These are phyloP conservation scores for Akebia trifoliata DNA, from an alignment of 164 flowering plant genomes.

Conservation along the genomic window DNA sequence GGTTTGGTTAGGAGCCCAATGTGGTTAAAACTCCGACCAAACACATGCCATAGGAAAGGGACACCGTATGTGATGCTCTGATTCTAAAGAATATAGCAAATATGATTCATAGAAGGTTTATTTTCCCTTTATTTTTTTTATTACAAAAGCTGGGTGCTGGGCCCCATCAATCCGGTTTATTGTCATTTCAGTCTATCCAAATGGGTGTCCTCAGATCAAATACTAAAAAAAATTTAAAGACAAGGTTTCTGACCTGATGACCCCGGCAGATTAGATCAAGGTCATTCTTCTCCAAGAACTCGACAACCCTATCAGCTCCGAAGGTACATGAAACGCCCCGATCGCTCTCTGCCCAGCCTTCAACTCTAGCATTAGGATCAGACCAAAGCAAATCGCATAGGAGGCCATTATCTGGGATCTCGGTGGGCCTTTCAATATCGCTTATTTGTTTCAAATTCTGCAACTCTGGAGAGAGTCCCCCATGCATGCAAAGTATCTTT, in stretches of 20 bases:
- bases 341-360: conserved; percentile 53
- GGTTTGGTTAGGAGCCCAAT: too few relatives aligned
- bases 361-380: conserved; percentile 41
- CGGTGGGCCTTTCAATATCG: conserved; percentile 46
- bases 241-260: conserved; percentile 39
- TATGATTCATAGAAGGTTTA: too few relatives aligned
- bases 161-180: too few relatives aligned
- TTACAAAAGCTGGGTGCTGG: too few relatives aligned
- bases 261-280: conserved; percentile 61
- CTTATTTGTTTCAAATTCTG: conserved; percentile 37
- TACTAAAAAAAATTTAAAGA: not conserved
- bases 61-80: too few relatives aligned
- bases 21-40: too few relatives aligned
- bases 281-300: conserved; percentile 47
- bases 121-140: too few relatives aligned
- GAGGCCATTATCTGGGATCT: conserved; percentile 53
- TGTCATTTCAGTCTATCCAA: not conserved
- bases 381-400: conserved; percentile 60
- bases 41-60: too few relatives aligned
- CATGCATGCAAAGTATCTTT: conserved; percentile 58
- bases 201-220: too few relatives aligned
- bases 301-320: conserved; percentile 42
- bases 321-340: conserved; percentile 56
- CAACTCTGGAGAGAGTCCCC: conserved; percentile 54
- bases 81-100: too few relatives aligned